phyloP scores from a whole-genome alignment of 202 grass and related monocot genomes.

The Schoenoplectus tabernaemontani region DNA sequence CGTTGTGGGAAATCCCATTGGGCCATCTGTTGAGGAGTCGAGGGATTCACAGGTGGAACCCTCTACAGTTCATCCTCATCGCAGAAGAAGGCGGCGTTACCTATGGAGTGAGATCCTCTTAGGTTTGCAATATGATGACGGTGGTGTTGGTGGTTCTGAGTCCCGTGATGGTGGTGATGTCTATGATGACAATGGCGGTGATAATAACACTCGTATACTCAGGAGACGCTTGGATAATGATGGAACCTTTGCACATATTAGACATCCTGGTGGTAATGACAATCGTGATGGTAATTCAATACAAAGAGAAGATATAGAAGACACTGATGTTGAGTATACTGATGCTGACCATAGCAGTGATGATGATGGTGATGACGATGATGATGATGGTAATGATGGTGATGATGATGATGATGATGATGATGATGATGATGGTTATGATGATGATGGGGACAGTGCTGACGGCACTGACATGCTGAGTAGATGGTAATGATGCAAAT shows the following conservation, averaged over 20 bases:
- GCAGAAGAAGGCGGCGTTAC: constrained; percentile 59
- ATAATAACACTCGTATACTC: constrained; percentile 55
- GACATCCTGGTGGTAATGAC: neutral
- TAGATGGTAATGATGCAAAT: constrained; percentile 2
- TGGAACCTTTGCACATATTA: neutral
- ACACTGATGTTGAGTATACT: neutral
- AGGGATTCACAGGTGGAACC: constrained; percentile 38
- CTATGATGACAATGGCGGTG: constrained; percentile 7
- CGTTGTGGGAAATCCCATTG: constrained; percentile 48
- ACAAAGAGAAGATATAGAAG: neutral
- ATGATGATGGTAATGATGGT: neutral
- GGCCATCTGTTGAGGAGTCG: constrained; percentile 41
- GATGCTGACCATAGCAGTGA: neutral
- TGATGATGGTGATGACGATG: neutral
- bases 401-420: neutral
- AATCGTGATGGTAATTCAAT: neutral
- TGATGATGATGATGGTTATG: neutral
- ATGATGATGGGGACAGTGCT: constrained; percentile 9
- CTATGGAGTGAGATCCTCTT: constrained; percentile 81
- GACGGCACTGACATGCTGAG: neutral
- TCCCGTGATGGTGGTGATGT: constrained; percentile 37
- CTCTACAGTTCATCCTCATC: constrained; percentile 17
- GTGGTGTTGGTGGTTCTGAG: constrained; percentile 31
- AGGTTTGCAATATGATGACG: constrained; percentile 54
- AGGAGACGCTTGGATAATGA: constrained; percentile 29